These are phyloP conservation scores for Phytophthora pini DNA, from an alignment of 352 stramenopile species.

Conservation along the genomic window DNA sequence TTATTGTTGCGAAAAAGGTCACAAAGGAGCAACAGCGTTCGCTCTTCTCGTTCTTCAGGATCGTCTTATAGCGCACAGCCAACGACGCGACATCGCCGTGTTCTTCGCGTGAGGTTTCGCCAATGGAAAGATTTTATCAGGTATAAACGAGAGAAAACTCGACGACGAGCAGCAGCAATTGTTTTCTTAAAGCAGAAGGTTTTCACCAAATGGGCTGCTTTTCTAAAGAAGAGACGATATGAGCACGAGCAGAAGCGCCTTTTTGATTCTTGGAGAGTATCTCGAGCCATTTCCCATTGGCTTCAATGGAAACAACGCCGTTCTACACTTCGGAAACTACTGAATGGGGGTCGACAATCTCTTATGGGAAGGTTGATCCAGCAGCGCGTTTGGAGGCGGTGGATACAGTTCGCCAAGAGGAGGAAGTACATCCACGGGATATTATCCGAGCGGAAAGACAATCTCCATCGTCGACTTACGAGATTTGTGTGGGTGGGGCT, in stretches of 20 bases:
- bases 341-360: conserved; percentile 15
- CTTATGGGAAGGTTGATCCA: conserved; percentile 37
- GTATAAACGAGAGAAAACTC: conserved; percentile 21
- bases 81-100: conserved; percentile 1
- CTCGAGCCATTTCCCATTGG: conserved; percentile 15
- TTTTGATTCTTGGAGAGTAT: conserved; percentile 29
- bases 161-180: conserved; percentile 9
- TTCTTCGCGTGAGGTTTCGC: conserved; percentile 35
- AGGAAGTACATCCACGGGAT: conserved; percentile 2
- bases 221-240: conserved; percentile 12
- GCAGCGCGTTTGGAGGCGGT: conserved; percentile 39
- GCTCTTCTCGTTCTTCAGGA: conserved; percentile 5
- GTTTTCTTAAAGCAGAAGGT: conserved; percentile 32
- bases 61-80: background rate
- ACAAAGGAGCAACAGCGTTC: background rate
- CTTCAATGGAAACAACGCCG: conserved; percentile 5
- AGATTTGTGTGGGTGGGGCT: conserved; percentile 27
- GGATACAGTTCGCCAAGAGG: conserved; percentile 28
- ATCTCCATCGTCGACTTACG: conserved; percentile 1
- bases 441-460: conserved; percentile 2
- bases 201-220: conserved; percentile 23
- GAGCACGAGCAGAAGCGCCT: conserved; percentile 20
- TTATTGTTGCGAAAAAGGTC: conserved; percentile 9
- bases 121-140: conserved; percentile 39
- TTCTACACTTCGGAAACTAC: conserved; percentile 7